A percentile compares a stretch with the other conserved stretches of the same genome.
Conservation (phyloP, 768 basidiomycete species). For the Calocybe indica region DNA sequence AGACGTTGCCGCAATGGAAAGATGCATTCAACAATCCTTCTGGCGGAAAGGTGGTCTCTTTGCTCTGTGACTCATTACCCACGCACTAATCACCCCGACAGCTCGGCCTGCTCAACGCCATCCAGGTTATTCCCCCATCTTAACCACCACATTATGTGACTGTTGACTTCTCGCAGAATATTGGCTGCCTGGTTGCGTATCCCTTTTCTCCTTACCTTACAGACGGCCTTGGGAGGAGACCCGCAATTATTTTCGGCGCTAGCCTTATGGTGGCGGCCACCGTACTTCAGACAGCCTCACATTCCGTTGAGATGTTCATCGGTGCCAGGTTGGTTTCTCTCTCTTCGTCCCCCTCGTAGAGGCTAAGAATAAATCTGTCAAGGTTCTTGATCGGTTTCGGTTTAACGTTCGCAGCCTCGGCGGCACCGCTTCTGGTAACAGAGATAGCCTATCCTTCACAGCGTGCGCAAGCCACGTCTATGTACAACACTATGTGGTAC, state of each 20-base stretch:
- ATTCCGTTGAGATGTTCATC: conserved; percentile 61
- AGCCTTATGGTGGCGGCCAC: conserved; percentile 53
- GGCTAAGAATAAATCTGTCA: not conserved
- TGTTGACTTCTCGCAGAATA: conserved; percentile 33
- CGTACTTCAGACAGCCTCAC: conserved; percentile 52
- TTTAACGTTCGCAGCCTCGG: conserved; percentile 57
- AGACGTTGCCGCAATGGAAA: conserved; percentile 52
- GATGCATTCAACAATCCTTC: conserved; percentile 44
- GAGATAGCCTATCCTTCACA: conserved; percentile 72
- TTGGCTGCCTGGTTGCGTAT: conserved; percentile 52
- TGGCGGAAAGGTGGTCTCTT: conserved; percentile 26
- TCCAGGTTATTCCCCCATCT: conserved; percentile 34
- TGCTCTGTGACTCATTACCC: not conserved
- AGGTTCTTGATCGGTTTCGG: conserved; percentile 63
- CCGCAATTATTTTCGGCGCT: conserved; percentile 54
- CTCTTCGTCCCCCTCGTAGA: not conserved
- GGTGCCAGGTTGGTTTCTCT: conserved; percentile 40
- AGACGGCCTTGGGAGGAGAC: conserved; percentile 56
- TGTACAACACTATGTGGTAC: conserved; percentile 74
- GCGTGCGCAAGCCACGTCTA: conserved; percentile 61
- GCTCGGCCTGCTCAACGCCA: conserved; percentile 56
- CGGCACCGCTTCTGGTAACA: conserved; percentile 70
- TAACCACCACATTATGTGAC: not conserved
- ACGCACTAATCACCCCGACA: conserved; percentile 1
- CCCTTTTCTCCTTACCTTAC: conserved; percentile 59